Evolutionary conservation across 2,329 filamentous ascomycete species (phyloP).

Genomic region (Aaosphaeria arxii): DNA sequence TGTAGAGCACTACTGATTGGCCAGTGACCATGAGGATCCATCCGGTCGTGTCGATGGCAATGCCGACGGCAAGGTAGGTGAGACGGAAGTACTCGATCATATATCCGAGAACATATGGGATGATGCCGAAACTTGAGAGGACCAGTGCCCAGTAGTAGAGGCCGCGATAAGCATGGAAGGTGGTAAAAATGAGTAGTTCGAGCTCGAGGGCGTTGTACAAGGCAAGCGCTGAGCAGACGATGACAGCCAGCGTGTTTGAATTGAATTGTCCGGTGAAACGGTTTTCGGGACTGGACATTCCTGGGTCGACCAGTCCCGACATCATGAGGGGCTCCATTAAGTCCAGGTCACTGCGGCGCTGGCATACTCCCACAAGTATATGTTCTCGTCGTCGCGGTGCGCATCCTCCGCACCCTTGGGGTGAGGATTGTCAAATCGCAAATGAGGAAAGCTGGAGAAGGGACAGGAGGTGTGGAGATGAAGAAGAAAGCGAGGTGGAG

Average conservation of each 20-base stretch:
- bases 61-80: conserved; percentile 23
- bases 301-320: not conserved
- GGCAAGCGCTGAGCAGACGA: conserved; percentile 14
- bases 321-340: not conserved
- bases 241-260: conserved; percentile 38
- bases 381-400: not conserved
- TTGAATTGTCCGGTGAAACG: conserved; percentile 10
- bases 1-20: conserved; percentile 60
- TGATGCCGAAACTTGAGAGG: conserved; percentile 40
- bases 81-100: conserved; percentile 34
- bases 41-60: conserved; percentile 46
- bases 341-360: not conserved
- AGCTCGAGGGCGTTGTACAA: conserved; percentile 40
- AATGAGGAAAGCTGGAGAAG: not conserved
- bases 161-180: conserved; percentile 43
- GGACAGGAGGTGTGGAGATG: not conserved
- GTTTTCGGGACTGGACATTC: conserved; percentile 12
- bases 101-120: conserved; percentile 46
- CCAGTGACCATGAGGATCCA: conserved; percentile 60
- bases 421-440: not conserved
- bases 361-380: not conserved
- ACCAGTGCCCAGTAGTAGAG: conserved; percentile 48
- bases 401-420: not conserved
- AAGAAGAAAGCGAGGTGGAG: not conserved
- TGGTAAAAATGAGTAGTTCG: conserved; percentile 42